Conservation (phyloP, 2,329 filamentous ascomycete species). For the Diaporthe capsici region DNA sequence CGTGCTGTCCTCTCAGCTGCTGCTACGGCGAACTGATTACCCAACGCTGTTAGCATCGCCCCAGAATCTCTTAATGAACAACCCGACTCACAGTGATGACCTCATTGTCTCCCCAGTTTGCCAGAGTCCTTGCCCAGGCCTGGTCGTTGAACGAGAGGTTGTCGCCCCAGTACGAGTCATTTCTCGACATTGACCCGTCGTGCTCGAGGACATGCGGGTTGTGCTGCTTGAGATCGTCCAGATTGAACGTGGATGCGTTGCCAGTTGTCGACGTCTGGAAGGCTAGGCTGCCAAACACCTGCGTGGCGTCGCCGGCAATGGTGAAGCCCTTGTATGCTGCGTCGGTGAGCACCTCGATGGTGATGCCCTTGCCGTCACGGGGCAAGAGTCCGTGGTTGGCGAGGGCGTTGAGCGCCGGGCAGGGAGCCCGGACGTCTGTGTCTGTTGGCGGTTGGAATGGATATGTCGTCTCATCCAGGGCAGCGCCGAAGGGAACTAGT, state of each 20-base stretch:
- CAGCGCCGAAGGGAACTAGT: not conserved
- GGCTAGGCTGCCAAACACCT: constrained; percentile 14
- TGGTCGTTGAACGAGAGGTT: constrained; percentile 29
- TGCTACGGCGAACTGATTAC: constrained; percentile 12
- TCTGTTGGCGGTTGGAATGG: constrained; percentile 26
- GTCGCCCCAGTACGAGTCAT: constrained; percentile 37
- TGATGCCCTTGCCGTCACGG: constrained; percentile 32
- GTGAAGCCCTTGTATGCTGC: constrained; percentile 9
- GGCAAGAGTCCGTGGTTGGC: constrained; percentile 35
- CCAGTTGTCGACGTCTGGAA: constrained; percentile 29
- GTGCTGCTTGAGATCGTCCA: constrained; percentile 34
- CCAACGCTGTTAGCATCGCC: not conserved
- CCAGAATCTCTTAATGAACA: not conserved
- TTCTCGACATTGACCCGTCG: constrained; percentile 29
- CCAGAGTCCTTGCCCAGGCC: constrained; percentile 33
- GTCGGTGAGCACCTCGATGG: not conserved
- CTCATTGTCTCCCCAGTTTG: constrained; percentile 21
- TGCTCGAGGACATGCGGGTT: constrained; percentile 30
- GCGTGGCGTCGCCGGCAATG: not conserved
- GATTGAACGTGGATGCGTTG: constrained; percentile 31
- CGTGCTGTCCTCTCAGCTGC: constrained; percentile 25
- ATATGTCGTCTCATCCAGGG: constrained; percentile 30
- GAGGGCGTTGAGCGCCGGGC: constrained; percentile 31
- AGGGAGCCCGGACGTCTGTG: constrained; percentile 29
- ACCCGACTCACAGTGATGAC: constrained; percentile 18